These are phyloP conservation scores for Trametes sanguinea DNA, from an alignment of 768 basidiomycete species.

Conservation along the genomic window DNA sequence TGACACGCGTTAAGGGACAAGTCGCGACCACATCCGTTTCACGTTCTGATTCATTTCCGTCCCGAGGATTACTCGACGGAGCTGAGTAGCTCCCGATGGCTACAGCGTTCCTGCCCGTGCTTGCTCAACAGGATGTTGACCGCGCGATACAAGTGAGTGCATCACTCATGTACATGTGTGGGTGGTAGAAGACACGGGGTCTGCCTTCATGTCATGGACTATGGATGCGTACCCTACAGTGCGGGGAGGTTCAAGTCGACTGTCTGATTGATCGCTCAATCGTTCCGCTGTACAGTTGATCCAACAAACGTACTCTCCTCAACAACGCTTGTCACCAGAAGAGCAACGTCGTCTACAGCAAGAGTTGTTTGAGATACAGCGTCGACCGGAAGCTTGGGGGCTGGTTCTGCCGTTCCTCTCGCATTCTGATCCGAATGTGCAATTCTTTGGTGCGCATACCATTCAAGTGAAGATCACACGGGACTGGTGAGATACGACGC, in stretches of 20 bases:
- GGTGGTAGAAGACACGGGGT: background rate
- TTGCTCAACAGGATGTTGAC: conserved; percentile 54
- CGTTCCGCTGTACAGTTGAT: conserved; percentile 52
- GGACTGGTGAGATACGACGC: conserved; percentile 67
- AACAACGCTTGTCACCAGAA: conserved; percentile 51
- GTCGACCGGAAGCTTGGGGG: conserved; percentile 80
- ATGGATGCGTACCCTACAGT: too few relatives aligned
- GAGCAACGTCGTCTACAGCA: conserved; percentile 65
- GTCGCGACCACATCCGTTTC: too few relatives aligned
- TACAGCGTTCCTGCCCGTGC: conserved; percentile 49
- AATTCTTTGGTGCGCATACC: conserved; percentile 95
- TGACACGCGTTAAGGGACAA: too few relatives aligned
- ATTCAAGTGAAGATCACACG: conserved; percentile 91
- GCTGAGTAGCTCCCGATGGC: background rate
- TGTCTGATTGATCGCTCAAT: background rate
- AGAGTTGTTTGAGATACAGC: conserved; percentile 77
- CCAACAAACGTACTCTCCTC: conserved; percentile 63
- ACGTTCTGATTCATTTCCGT: too few relatives aligned
- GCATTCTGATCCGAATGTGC: conserved; percentile 75
- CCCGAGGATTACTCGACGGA: too few relatives aligned
- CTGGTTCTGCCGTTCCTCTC: conserved; percentile 76
- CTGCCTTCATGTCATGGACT: too few relatives aligned
- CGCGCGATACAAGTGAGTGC: conserved; percentile 59
- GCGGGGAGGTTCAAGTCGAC: background rate
- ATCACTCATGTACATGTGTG: background rate